phyloP scores from a whole-genome alignment of 331 rosid genomes.

The Acacia concinna region DNA sequence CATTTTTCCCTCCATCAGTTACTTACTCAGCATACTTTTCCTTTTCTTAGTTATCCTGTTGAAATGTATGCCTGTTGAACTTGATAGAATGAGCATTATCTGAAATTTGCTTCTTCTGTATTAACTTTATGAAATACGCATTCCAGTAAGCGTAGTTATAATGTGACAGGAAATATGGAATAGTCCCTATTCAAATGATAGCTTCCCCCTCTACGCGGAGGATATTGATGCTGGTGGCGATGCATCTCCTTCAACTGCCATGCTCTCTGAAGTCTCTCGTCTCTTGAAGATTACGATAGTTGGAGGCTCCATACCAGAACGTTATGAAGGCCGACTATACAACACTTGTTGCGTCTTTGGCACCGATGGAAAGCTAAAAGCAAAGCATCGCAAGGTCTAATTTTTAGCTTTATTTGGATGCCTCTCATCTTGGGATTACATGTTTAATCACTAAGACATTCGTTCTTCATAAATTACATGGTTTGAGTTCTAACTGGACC shows the following conservation, averaged over 20 bases:
- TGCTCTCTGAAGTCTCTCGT: slow-evolving; percentile 77
- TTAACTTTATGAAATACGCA: neutral
- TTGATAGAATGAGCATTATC: neutral
- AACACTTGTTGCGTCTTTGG: slow-evolving; percentile 90
- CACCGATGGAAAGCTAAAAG: slow-evolving; percentile 69
- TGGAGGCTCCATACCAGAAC: slow-evolving; percentile 92
- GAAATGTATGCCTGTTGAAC: neutral
- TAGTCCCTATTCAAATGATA: slow-evolving; percentile 81
- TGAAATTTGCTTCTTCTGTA: neutral
- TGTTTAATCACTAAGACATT: neutral
- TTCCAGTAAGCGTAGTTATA: neutral
- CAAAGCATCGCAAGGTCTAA: slow-evolving; percentile 86
- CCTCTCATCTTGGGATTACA: neutral
- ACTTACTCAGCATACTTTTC: neutral
- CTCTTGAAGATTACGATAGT: slow-evolving; percentile 73
- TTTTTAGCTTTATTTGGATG: neutral
- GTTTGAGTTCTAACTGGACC: neutral
- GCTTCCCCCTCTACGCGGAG: slow-evolving; percentile 85
- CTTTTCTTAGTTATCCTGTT: neutral
- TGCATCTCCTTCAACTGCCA: slow-evolving; percentile 88
- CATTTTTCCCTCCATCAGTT: neutral
- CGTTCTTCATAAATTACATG: neutral
- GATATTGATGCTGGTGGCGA: slow-evolving; percentile 85
- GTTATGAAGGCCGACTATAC: slow-evolving; percentile 68
- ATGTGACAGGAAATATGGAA: slow-evolving; percentile 88